Base-by-base conservation (phyloP, 208 protist genomes). In the Kentomonas sorsogonicus region DNA sequence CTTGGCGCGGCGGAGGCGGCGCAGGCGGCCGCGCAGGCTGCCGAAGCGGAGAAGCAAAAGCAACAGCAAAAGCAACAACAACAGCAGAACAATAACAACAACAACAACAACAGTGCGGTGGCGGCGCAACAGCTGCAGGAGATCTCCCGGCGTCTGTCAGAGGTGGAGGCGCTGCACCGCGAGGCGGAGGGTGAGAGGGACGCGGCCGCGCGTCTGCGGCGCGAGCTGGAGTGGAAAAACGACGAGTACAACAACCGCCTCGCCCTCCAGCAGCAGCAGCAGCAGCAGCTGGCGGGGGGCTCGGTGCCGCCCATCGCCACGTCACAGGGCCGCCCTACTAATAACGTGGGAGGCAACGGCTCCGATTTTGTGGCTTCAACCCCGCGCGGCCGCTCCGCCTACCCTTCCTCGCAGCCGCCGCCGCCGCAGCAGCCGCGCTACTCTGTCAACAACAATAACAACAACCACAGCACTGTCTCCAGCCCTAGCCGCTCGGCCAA, bases 111-210 rank as follows among this genome's bases (percentile, higher is more conserved):
- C 44, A 54, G 65, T 6, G 67, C 59, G 6, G 68, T 70, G 44
- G 81, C 86, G 72, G 61, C 70, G 2, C 23, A 50, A 33, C 69
- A 74, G 3, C 67, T 93, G 53, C 69, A 68, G 10, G 79, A 93
- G 68, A 89, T 93, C 40, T 79, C 88, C 61, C 58, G 27, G n/a
- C 81, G 79, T 5, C 70, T 93, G 26, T 65, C 63, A 18, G 67
- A 73, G 39, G 77, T 89, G 7, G 86, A 93, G 55, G 65, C 57
- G 43, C 77, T 93, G 1, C 82, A 88, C 44, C 63, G 69, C 22
- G 77, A 83, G 41, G 82, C 79, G 6, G 72, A 79, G 60, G 46
- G 65, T 18, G 82, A 93, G 41, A 72, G 77, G 18, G 66, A 74
- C 26, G 80, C 83, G 55, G 77, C 73, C 1, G 72, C 66, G 3